Evolutionary conservation across 139 green algal species (phyloP).

Genomic region (Ulvella scutata): DNA sequence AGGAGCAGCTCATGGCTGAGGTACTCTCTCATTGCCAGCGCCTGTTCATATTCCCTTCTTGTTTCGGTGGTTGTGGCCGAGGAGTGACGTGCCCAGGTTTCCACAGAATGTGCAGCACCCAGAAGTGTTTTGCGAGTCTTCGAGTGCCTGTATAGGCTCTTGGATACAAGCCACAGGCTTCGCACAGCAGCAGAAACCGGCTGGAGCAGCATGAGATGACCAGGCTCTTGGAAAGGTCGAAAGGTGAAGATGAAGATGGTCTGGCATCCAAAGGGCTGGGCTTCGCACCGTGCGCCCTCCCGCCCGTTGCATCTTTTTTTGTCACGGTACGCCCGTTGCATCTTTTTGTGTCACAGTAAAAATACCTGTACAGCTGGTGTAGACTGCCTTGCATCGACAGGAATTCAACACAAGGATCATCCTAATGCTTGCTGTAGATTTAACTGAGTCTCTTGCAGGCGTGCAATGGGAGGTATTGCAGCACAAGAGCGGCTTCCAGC

Average conservation of each 20-base stretch:
- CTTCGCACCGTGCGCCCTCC: conserved; percentile 10
- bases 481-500: conserved; percentile 1
- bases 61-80: neutral
- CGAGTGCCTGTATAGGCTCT: conserved; percentile 26
- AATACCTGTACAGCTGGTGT: conserved; percentile 7
- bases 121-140: neutral
- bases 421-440: conserved; percentile 2
- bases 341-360: neutral
- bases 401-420: neutral
- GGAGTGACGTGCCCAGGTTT: neutral
- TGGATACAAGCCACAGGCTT: conserved; percentile 37
- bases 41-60: neutral
- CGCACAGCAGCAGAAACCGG: conserved; percentile 14
- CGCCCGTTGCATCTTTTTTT: too few relatives aligned
- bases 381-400: too few relatives aligned
- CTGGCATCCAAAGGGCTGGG: conserved; percentile 28
- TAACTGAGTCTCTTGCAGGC: conserved; percentile 4
- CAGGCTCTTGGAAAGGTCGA: conserved; percentile 23
- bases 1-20: conserved; percentile 65
- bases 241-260: conserved; percentile 11
- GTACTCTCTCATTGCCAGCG: conserved; percentile 9
- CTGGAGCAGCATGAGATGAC: conserved; percentile 43
- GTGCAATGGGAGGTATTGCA: neutral
- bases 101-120: neutral
- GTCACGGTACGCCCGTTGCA: neutral